These are phyloP conservation scores for Carpinus viminea DNA, from an alignment of 306 rosid species.

Conservation along the genomic window DNA sequence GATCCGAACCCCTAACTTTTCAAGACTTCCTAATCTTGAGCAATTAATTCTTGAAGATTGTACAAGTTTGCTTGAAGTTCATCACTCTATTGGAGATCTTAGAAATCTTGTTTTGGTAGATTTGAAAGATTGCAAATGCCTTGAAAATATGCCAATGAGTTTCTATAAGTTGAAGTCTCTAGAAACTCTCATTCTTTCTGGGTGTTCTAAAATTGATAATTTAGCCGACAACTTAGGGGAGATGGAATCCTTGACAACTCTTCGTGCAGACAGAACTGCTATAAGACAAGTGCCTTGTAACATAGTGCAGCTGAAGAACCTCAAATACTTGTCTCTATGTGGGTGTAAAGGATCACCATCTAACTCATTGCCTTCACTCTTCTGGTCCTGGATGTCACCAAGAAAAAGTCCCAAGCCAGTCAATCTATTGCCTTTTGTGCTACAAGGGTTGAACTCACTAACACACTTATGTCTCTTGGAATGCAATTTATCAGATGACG, in stretches of 20 bases:
- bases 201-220: constrained; percentile 37
- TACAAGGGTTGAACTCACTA: constrained; percentile 15
- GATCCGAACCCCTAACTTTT: constrained; percentile 38
- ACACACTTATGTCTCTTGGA: background rate
- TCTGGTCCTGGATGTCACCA: constrained; percentile 44
- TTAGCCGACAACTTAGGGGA: constrained; percentile 41
- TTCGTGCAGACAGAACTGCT: constrained; percentile 40
- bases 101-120: no score
- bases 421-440: background rate
- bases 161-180: constrained; percentile 36
- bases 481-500: constrained; percentile 9
- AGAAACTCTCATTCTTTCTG: constrained; percentile 40
- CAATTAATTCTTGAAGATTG: background rate
- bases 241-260: constrained; percentile 42
- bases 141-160: background rate
- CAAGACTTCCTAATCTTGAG: constrained; percentile 36
- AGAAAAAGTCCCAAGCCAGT: background rate
- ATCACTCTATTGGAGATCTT: no score
- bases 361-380: constrained; percentile 30
- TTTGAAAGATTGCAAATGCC: no score
- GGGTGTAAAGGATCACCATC: constrained; percentile 36
- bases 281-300: constrained; percentile 35
- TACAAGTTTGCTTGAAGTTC: no score
- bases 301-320: constrained; percentile 22
- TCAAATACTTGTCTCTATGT: constrained; percentile 36